Conservation (phyloP, 2,329 filamentous ascomycete species). For the Microascus cirrosus region DNA sequence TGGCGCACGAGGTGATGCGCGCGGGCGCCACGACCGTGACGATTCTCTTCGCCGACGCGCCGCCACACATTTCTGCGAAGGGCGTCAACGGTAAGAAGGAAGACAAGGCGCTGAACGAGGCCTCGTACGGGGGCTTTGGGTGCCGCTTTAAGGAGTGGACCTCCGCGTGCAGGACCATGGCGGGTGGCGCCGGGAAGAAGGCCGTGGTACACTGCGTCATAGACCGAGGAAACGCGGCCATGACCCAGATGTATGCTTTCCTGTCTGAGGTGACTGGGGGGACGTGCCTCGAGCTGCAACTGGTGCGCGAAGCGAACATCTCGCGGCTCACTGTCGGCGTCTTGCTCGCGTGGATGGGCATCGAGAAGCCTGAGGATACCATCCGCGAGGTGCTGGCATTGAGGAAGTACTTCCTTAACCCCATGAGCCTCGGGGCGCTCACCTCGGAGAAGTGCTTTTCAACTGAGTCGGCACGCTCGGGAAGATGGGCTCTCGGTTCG, state of each 20-base stretch:
- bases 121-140: conserved; percentile 19
- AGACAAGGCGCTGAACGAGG: conserved; percentile 9
- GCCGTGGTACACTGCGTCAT: conserved; percentile 33
- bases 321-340: conserved; percentile 28
- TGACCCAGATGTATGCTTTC: conserved; percentile 24
- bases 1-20: conserved; percentile 33
- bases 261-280: conserved; percentile 30
- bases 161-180: conserved; percentile 20
- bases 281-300: conserved; percentile 20
- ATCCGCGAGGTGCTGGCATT: neutral
- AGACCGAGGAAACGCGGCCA: conserved; percentile 9
- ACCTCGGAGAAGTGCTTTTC: conserved; percentile 6
- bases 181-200: conserved; percentile 17
- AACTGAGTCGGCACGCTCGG: neutral
- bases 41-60: conserved; percentile 34
- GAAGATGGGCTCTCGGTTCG: neutral
- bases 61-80: conserved; percentile 27
- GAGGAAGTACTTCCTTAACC: conserved; percentile 6
- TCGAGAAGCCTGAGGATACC: conserved; percentile 5
- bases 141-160: conserved; percentile 32
- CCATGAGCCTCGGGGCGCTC: conserved; percentile 5
- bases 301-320: conserved; percentile 16
- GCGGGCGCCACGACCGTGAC: conserved; percentile 35
- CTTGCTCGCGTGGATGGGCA: conserved; percentile 25
- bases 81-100: conserved; percentile 19